Evolutionary conservation across 2,329 filamentous ascomycete genomes (phyloP).

Genomic region (Aspergillus quadricinctus): DNA sequence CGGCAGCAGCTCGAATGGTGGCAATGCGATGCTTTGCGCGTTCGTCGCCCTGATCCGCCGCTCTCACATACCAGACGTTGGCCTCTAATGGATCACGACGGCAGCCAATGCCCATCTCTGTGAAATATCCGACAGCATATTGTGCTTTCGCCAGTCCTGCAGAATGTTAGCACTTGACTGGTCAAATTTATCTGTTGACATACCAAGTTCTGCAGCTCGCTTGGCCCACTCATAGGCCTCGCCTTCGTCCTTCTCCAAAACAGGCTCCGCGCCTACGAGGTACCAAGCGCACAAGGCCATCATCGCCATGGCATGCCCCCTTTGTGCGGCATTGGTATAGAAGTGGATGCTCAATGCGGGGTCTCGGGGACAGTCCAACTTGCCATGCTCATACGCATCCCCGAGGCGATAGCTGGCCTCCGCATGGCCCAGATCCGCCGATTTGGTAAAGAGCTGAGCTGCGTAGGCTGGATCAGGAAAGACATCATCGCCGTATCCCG

Average conservation of each 20-base stretch:
- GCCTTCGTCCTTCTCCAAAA: slow-evolving; percentile 89
- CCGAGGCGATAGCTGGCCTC: slow-evolving; percentile 85
- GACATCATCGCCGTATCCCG: slow-evolving; percentile 88
- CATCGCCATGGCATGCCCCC: slow-evolving; percentile 81
- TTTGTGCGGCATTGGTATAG: slow-evolving; percentile 87
- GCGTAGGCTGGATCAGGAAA: slow-evolving; percentile 89
- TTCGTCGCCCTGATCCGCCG: slow-evolving; percentile 86
- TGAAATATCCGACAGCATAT: slow-evolving; percentile 95
- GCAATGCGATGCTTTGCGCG: slow-evolving; percentile 81
- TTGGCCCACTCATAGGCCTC: slow-evolving; percentile 97
- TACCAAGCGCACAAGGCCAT: slow-evolving; percentile 99
- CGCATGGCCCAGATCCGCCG: slow-evolving; percentile 83
- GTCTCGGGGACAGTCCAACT: slow-evolving; percentile 80
- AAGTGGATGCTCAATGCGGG: slow-evolving; percentile 94
- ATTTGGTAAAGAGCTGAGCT: slow-evolving; percentile 88
- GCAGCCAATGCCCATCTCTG: slow-evolving; percentile 96
- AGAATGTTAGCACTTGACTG: not conserved
- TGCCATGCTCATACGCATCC: slow-evolving; percentile 94
- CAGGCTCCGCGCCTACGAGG: slow-evolving; percentile 86
- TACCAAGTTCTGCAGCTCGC: slow-evolving; percentile 80
- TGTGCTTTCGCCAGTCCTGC: slow-evolving; percentile 62
- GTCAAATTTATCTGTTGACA: slow-evolving; percentile 29
- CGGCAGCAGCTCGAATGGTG: slow-evolving; percentile 79
- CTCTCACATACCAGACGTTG: slow-evolving; percentile 97
- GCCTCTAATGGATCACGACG: slow-evolving; percentile 91